Evolutionary conservation across 202 grass and related monocot species (phyloP), one percentile per base, ranked within the genome.

Genomic region (Zoysia matrella): DNA sequence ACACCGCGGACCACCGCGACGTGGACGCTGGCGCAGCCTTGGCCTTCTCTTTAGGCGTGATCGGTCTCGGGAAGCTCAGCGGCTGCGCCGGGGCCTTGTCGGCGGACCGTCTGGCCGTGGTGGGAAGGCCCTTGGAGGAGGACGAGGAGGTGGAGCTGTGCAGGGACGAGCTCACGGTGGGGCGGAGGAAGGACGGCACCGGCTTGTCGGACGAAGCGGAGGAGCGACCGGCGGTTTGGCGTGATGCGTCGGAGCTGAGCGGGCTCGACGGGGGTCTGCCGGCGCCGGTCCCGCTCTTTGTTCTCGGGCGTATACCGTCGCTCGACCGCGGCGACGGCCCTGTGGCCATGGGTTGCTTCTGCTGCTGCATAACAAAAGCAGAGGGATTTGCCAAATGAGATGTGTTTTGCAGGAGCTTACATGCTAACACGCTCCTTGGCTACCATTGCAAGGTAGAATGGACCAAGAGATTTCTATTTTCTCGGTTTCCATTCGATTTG

Each of bases 131-230:
- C 69, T 69, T 84, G 71, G 73, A 73, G 1, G 87, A 74, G 13
- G 73, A 71, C 2, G 88, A 71, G 2, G 84, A 71, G 16, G 62
- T 80, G 56, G 81, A 82, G 83, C 77, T 85, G 85, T 92, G 93
- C 72, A 90, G 40, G 56, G 79, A 69, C 67, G 93, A 93, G 80
- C 90, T 96, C 47, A 96, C 90, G 65, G 93, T 96, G 15, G 88
- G 90, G 40, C 88, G 80, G 73, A 92, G 88, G 82, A 90, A 96
- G 15, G 88, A 93, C 42, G 86, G 86, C 55, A 79, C 10, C 73
- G 86, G 86, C 50, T 86, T 88, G 67, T 95, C 90, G 10, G 73
- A 69, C 42, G 83, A 36, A 1, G 73, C 53, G 18, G 57, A 16
- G 41, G 77, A 67, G 48, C 75, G 42, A n/a, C 54, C 45, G 6